A percentile compares a stretch with the other conserved stretches of the same genome.
Evolutionary conservation across 2,329 filamentous ascomycete genomes (phyloP).

Genomic region (Pezicula radicicola): DNA sequence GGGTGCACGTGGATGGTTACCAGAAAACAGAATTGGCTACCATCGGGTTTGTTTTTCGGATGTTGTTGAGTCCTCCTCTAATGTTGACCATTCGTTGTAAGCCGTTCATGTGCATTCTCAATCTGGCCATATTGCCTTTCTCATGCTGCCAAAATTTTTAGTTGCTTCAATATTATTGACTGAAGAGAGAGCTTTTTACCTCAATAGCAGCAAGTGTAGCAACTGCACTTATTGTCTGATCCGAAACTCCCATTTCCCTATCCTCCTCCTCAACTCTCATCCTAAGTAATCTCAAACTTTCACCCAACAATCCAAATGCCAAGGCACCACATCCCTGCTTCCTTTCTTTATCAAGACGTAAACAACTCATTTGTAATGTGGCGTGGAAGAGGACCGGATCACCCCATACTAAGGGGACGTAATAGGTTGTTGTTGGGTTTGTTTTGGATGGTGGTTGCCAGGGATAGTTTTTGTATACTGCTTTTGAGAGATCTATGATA

Average conservation of each 20-base stretch:
- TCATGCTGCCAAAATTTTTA: conserved; percentile 5
- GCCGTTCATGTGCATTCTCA: conserved; percentile 11
- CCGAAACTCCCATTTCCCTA: background rate
- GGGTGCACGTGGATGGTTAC: too few relatives aligned
- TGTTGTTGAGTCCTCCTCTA: conserved; percentile 6
- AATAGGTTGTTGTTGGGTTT: conserved; percentile 12
- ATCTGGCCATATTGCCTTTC: conserved; percentile 6
- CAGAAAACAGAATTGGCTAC: conserved; percentile 8
- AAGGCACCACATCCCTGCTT: background rate
- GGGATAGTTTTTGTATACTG: conserved; percentile 10
- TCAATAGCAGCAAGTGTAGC: conserved; percentile 12
- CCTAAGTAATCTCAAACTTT: conserved; percentile 8
- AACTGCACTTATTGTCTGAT: conserved; percentile 13
- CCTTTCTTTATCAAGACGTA: background rate
- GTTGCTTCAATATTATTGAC: too few relatives aligned
- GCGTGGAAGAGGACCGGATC: conserved; percentile 13
- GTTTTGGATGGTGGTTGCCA: conserved; percentile 13
- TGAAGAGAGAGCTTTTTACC: conserved; percentile 1
- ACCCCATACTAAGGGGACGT: conserved; percentile 10
- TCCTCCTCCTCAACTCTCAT: conserved; percentile 6
- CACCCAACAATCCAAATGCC: background rate
- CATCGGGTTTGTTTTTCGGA: conserved; percentile 7
- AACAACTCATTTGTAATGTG: conserved; percentile 6
- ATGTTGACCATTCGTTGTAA: conserved; percentile 10
- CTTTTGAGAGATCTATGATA: conserved; percentile 9